phyloP scores from a whole-genome alignment of 805 yeast genomes.

The Hermanozyma aechmeae region DNA sequence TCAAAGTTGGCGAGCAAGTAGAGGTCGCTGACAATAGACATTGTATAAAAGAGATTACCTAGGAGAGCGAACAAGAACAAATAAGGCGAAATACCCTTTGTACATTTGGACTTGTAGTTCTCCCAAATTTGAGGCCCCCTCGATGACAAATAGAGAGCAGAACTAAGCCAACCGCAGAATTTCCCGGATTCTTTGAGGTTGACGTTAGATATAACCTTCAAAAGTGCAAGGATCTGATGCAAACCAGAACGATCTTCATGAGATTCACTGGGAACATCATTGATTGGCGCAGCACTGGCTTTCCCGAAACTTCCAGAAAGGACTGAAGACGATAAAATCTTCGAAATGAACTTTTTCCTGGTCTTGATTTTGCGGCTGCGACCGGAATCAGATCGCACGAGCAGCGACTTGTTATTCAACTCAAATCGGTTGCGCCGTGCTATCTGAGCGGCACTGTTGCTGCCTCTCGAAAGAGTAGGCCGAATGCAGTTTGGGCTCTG shows the following conservation, averaged over 20 bases:
- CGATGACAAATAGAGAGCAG: conserved; percentile 21
- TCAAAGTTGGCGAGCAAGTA: conserved; percentile 12
- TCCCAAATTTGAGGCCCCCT: conserved; percentile 27
- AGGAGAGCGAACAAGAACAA: conserved; percentile 26
- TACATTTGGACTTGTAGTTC: conserved; percentile 19
- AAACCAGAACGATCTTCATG: too few relatives aligned
- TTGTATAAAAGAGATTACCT: conserved; percentile 26
- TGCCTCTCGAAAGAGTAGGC: conserved; percentile 8
- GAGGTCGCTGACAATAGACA: conserved; percentile 23
- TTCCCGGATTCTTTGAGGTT: neutral
- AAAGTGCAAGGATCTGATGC: too few relatives aligned
- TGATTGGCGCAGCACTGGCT: conserved; percentile 4
- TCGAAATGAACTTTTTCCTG: conserved; percentile 9
- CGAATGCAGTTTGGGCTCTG: conserved; percentile 29
- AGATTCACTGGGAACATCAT: too few relatives aligned
- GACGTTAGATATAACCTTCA: too few relatives aligned
- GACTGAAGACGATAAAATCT: conserved; percentile 8
- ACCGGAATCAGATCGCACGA: neutral
- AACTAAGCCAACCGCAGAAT: conserved; percentile 24
- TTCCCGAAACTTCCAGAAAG: conserved; percentile 7
- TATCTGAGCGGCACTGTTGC: conserved; percentile 2
- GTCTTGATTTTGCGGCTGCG: too few relatives aligned
- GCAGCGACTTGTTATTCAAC: neutral
- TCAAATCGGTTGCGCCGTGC: conserved; percentile 16
- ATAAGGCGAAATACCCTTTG: conserved; percentile 25